A percentile compares a stretch with the other conserved stretches of the same genome.
phyloP scores from a whole-genome alignment of 768 basidiomycete genomes.

The Exsudoporus frostii region DNA sequence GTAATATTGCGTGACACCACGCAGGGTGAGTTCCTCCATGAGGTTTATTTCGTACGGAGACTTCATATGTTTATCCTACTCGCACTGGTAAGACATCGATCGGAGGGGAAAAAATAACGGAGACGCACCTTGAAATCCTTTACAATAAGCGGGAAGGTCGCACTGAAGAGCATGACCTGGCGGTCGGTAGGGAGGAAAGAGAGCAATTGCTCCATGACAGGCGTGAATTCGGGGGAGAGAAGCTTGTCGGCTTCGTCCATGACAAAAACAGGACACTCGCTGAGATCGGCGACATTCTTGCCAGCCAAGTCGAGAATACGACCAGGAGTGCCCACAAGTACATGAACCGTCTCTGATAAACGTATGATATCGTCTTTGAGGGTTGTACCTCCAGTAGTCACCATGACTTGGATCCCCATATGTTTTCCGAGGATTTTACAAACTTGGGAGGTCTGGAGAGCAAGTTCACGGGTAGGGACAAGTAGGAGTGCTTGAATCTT shows the following conservation, averaged over 20 bases:
- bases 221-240: constrained; percentile 94
- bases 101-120: not conserved
- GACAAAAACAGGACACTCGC: constrained; percentile 92
- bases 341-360: constrained; percentile 84
- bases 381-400: constrained; percentile 97
- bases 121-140: constrained; percentile 90
- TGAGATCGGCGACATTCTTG: constrained; percentile 90
- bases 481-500: constrained; percentile 97
- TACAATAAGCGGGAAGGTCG: constrained; percentile 98
- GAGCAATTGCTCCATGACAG: constrained; percentile 96
- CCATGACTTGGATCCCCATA: constrained; percentile 96
- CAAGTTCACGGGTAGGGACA: constrained; percentile 98
- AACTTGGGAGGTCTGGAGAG: constrained; percentile 97
- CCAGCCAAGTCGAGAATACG: constrained; percentile 93
- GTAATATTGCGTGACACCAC: constrained; percentile 99
- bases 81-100: constrained; percentile 9
- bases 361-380: constrained; percentile 98
- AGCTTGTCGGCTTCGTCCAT: constrained; percentile 99
- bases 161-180: constrained; percentile 99
- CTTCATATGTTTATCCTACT: constrained; percentile 92
- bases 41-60: constrained; percentile 97
- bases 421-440: constrained; percentile 97
- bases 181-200: constrained; percentile 77
- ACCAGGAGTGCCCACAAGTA: constrained; percentile 96
- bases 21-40: constrained; percentile 98